phyloP scores from a whole-genome alignment of 2,329 filamentous ascomycete species.

The Neopestalotiopsis sp. region DNA sequence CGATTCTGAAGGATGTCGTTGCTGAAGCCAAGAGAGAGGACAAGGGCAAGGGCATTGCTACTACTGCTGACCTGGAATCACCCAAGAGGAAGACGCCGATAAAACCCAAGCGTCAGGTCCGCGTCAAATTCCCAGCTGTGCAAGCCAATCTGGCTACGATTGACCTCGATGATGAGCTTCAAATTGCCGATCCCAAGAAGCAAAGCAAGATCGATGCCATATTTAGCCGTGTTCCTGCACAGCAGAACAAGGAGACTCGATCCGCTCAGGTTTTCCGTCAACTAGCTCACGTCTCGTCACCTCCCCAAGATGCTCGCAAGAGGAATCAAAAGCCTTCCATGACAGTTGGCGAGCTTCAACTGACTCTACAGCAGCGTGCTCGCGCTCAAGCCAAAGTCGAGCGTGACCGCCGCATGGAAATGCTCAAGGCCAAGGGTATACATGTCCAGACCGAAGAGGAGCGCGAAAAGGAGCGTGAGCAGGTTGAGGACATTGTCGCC shows the following conservation, averaged over 20 bases:
- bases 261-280: slow-evolving; percentile 73
- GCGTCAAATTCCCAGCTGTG: slow-evolving; percentile 52
- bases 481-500: slow-evolving; percentile 87
- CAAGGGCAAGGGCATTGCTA: slow-evolving; percentile 67
- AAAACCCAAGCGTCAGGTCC: slow-evolving; percentile 51
- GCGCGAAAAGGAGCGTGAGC: slow-evolving; percentile 77
- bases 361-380: slow-evolving; percentile 71
- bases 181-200: slow-evolving; percentile 58
- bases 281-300: slow-evolving; percentile 74
- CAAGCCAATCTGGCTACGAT: slow-evolving; percentile 43
- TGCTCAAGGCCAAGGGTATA: slow-evolving; percentile 80
- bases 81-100: slow-evolving; percentile 29
- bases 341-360: slow-evolving; percentile 72
- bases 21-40: slow-evolving; percentile 43
- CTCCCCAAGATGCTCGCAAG: slow-evolving; percentile 54
- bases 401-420: slow-evolving; percentile 76
- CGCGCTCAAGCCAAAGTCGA: slow-evolving; percentile 80
- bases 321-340: slow-evolving; percentile 59
- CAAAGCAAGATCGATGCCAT: slow-evolving; percentile 63
- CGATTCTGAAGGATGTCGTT: slow-evolving; percentile 42
- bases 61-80: slow-evolving; percentile 33
- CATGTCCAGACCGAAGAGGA: slow-evolving; percentile 86
- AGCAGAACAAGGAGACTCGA: slow-evolving; percentile 65
- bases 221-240: slow-evolving; percentile 71
- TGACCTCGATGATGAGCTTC: slow-evolving; percentile 66